Evolutionary conservation across 2,329 filamentous ascomycete genomes (phyloP).

Genomic region (Phialophora tarda): DNA sequence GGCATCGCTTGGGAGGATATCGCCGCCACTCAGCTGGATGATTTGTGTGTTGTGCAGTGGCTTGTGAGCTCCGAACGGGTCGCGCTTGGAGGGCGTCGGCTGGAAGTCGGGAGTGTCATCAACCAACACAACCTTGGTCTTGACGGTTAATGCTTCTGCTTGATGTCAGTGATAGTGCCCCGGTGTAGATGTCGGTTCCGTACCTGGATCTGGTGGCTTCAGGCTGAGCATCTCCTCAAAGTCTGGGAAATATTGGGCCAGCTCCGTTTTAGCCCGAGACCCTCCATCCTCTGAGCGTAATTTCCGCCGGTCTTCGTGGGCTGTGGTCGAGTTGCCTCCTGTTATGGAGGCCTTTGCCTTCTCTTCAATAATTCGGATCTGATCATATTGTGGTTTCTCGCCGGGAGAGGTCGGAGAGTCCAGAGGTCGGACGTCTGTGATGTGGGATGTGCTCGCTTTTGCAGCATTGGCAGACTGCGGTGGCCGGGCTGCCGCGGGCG

Average conservation of each 20-base stretch:
- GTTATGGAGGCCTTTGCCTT: conserved; percentile 36
- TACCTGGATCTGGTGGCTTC: conserved; percentile 77
- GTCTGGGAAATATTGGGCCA: conserved; percentile 87
- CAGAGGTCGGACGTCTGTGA: conserved; percentile 21
- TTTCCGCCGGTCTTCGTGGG: conserved; percentile 69
- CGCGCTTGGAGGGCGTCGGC: conserved; percentile 34
- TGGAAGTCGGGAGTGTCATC: conserved; percentile 57
- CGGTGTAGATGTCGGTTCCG: conserved; percentile 23
- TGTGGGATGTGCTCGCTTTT: conserved; percentile 16
- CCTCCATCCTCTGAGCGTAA: conserved; percentile 83
- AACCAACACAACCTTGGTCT: conserved; percentile 74
- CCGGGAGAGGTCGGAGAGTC: conserved; percentile 30
- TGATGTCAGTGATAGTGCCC: conserved; percentile 29
- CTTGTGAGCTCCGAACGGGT: conserved; percentile 43
- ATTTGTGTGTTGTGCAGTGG: conserved; percentile 50
- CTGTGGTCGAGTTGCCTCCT: conserved; percentile 17
- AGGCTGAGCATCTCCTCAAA: conserved; percentile 95
- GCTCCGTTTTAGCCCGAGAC: conserved; percentile 85
- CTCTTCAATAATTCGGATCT: conserved; percentile 40
- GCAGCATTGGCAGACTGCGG: conserved; percentile 19
- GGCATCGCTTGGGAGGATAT: conserved; percentile 31
- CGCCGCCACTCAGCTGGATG: conserved; percentile 47
- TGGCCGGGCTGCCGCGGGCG: conserved; percentile 16
- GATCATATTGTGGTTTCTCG: conserved; percentile 39
- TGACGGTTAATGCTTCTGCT: conserved; percentile 72